phyloP scores from a whole-genome alignment of 2,329 filamentous ascomycete genomes.

The Apiospora pterosperma region DNA sequence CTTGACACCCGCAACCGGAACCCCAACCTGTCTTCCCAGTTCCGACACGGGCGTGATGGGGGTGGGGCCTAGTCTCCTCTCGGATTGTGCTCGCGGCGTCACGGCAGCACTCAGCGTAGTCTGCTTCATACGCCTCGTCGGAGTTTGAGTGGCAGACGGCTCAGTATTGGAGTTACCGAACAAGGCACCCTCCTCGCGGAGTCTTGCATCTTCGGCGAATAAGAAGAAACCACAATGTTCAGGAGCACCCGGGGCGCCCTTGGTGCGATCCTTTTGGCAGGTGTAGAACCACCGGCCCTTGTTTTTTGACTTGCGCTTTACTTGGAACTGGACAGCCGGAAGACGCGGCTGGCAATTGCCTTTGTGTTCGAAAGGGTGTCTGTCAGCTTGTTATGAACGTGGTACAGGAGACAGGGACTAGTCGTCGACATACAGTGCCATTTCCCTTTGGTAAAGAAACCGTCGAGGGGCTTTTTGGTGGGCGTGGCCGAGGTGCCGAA shows the following conservation, averaged over 20 bases:
- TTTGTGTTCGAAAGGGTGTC: constrained; percentile 14
- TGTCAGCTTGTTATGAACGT: not conserved
- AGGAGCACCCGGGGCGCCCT: constrained; percentile 21
- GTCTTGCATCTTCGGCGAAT: constrained; percentile 51
- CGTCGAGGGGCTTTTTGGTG: constrained; percentile 6
- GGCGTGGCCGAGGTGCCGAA: constrained; percentile 7
- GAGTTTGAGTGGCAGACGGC: not conserved
- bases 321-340: constrained; percentile 45
- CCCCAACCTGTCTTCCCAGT: constrained; percentile 8
- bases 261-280: constrained; percentile 43
- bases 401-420: not conserved
- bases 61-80: constrained; percentile 9
- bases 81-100: constrained; percentile 17
- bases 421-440: constrained; percentile 16
- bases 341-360: constrained; percentile 49
- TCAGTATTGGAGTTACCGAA: constrained; percentile 44
- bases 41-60: constrained; percentile 15
- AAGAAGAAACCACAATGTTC: constrained; percentile 53
- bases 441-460: constrained; percentile 13
- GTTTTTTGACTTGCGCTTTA: constrained; percentile 47
- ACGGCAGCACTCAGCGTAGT: constrained; percentile 24
- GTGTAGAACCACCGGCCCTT: constrained; percentile 51
- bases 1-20: constrained; percentile 2
- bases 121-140: constrained; percentile 18
- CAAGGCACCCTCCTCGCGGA: constrained; percentile 41